Base-by-base conservation (phyloP, 2,329 filamentous ascomycete species). In the Pseudogymnoascus sp. region DNA sequence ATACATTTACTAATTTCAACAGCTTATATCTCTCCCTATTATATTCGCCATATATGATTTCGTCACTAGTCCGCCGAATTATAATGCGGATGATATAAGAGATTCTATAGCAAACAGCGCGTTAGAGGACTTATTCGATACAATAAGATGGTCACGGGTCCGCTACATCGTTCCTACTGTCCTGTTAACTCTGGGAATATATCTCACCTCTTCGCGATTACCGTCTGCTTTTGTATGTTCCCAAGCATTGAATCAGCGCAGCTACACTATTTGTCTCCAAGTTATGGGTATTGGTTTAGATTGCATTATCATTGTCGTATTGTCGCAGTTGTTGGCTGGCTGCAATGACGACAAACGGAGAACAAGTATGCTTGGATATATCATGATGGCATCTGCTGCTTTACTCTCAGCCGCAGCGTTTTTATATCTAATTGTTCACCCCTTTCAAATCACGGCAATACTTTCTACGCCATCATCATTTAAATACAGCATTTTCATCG, bases 121-220 rank as follows among this genome's bases (percentile, higher is more conserved):
- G 9, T 23, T 63, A 4, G 63, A 64, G 14, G 63, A 64, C 35
- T 18, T 62, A 14, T 40, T 60, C 33, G 63, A 64, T 23, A 33
- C 45, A 18, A 58, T 62, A 31, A 45, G 33, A 21, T 33, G 37
- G 41, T 64, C 63, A 21, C 33, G 61, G n/a, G 14, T 63, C 31
- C 60, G 63, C n/a, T 64, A 64, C 40, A 31, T 64, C 11, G 16
- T 59, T 38, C 63, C 61, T 16, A 45, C 58, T 1, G n/a, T 64
- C 25, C 28, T 63, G n/a, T 31, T 64, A 16, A 40, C 28, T 55
- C 40, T 35, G 18, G 61, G 31, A 7, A 40, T 35, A 37, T 37
- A 64, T 55, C 35, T 59, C 37, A 60, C 28, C 33, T 60, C 61
- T 8, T 63, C 28, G 21, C 18, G 25, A 28, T 16, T 59, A 14